A percentile compares a stretch with the other conserved stretches of the same genome.
These are phyloP conservation scores for Pseudomonodictys pantanalensis DNA, from an alignment of 495 filamentous ascomycete genomes.

Conservation along the genomic window DNA sequence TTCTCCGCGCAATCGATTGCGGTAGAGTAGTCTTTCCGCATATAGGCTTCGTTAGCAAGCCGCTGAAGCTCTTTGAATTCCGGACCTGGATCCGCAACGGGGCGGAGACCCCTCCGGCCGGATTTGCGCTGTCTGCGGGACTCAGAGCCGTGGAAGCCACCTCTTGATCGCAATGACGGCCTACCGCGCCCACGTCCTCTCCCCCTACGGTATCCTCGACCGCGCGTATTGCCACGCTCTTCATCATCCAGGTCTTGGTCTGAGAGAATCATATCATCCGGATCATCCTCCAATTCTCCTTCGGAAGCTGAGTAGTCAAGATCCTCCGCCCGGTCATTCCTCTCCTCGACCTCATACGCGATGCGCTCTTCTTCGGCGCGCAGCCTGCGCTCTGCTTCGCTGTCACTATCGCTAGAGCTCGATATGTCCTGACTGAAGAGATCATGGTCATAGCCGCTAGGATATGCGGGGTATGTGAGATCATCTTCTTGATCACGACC, in stretches of 20 bases:
- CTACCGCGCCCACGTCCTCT: constrained; percentile 1
- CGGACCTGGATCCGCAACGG: constrained; percentile 65
- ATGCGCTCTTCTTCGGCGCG: constrained; percentile 15
- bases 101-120: constrained; percentile 48
- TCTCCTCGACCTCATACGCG: constrained; percentile 1
- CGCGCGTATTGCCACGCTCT: background rate
- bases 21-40: constrained; percentile 57
- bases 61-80: constrained; percentile 71
- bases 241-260: constrained; percentile 20
- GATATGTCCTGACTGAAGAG: constrained; percentile 2
- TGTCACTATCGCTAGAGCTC: constrained; percentile 19
- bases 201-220: background rate
- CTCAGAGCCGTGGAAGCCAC: background rate
- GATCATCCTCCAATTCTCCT: constrained; percentile 3
- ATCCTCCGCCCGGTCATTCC: constrained; percentile 8
- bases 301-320: constrained; percentile 8
- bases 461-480: constrained; percentile 1
- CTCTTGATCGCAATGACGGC: background rate
- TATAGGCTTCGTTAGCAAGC: constrained; percentile 68
- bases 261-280: constrained; percentile 17
- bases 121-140: background rate
- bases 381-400: constrained; percentile 6
- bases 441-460: background rate
- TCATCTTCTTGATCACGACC: constrained; percentile 23
- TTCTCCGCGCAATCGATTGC: constrained; percentile 61